Evolutionary conservation across 1,284 basidiomycete genomes (phyloP).

Genomic region (Sutorius eximius): DNA sequence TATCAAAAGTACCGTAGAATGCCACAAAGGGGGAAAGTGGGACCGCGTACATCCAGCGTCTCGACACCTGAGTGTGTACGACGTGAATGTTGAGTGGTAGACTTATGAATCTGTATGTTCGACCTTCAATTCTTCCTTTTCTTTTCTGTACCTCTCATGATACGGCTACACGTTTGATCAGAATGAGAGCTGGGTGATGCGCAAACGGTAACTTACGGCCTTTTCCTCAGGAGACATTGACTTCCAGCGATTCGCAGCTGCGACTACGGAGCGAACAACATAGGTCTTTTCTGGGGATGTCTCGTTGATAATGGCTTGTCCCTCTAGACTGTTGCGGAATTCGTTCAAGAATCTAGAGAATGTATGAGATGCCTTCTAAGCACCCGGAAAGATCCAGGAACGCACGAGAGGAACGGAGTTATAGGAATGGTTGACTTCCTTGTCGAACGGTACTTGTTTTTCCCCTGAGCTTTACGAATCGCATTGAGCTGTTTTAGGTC

Average conservation of each 20-base stretch:
- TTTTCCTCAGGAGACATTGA: slow-evolving; percentile 32
- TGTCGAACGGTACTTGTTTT: slow-evolving; percentile 13
- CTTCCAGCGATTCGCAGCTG: slow-evolving; percentile 29
- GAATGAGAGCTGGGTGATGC: background rate
- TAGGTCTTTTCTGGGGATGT: slow-evolving; percentile 1
- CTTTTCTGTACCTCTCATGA: slow-evolving; percentile 18
- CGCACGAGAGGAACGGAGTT: slow-evolving; percentile 25
- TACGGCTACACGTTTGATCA: slow-evolving; percentile 25
- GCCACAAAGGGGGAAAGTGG: background rate
- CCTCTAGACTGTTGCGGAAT: slow-evolving; percentile 27
- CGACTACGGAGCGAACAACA: background rate
- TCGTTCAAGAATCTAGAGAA: slow-evolving; percentile 23
- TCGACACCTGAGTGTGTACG: slow-evolving; percentile 30
- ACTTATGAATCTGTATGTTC: slow-evolving; percentile 13
- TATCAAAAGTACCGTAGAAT: slow-evolving; percentile 8
- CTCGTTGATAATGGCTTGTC: slow-evolving; percentile 13
- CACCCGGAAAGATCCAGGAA: background rate
- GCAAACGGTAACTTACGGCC: slow-evolving; percentile 14
- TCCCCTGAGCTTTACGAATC: slow-evolving; percentile 26
- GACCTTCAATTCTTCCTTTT: slow-evolving; percentile 15
- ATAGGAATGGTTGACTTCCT: background rate
- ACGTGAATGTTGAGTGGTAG: slow-evolving; percentile 43
- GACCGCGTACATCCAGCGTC: slow-evolving; percentile 1
- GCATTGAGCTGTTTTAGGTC: slow-evolving; percentile 27
- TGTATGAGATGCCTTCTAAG: background rate